phyloP scores from a whole-genome alignment of 139 green algal genomes.

The Closterium sp. region DNA sequence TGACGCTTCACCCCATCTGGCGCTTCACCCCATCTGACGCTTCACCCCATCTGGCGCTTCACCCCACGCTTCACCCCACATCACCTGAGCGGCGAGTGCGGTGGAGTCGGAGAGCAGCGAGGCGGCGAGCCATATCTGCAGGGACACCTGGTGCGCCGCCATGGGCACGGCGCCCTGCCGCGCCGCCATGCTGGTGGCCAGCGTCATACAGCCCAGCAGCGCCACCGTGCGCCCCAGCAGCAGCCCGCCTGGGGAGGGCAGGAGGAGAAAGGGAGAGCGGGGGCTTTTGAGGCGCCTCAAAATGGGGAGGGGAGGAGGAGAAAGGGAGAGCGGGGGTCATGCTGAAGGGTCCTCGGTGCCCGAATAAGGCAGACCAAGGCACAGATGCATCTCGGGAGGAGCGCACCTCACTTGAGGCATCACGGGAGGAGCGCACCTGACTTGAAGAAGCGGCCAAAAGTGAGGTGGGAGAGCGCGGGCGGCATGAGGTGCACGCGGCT shows the following conservation, averaged over 20 bases:
- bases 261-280: background rate
- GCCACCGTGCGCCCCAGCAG: conserved; percentile 44
- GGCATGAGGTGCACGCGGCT: conserved; percentile 14
- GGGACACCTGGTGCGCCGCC: conserved; percentile 48
- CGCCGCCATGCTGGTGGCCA: conserved; percentile 53
- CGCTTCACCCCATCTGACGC: too few relatives aligned
- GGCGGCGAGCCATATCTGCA: conserved; percentile 51
- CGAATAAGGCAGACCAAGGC: too few relatives aligned
- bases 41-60: too few relatives aligned
- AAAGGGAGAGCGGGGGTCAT: background rate
- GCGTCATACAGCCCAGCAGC: conserved; percentile 35
- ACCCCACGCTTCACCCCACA: background rate
- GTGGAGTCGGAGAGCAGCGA: conserved; percentile 52
- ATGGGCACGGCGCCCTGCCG: conserved; percentile 38
- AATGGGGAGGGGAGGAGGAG: background rate
- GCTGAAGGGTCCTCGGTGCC: too few relatives aligned
- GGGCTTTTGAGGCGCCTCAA: background rate
- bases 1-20: too few relatives aligned
- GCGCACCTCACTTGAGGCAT: too few relatives aligned
- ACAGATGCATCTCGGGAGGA: too few relatives aligned
- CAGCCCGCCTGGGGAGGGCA: conserved; percentile 32
- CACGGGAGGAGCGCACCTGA: conserved; percentile 23
- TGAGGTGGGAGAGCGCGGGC: conserved; percentile 7
- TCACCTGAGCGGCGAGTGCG: conserved; percentile 49
- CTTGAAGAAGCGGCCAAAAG: conserved; percentile 27